Percentiles rank a stretch among this genome's conserved stretches.
These are phyloP conservation scores for Athelia sp. DNA, from an alignment of 1,284 basidiomycete genomes.

Conservation along the genomic window DNA sequence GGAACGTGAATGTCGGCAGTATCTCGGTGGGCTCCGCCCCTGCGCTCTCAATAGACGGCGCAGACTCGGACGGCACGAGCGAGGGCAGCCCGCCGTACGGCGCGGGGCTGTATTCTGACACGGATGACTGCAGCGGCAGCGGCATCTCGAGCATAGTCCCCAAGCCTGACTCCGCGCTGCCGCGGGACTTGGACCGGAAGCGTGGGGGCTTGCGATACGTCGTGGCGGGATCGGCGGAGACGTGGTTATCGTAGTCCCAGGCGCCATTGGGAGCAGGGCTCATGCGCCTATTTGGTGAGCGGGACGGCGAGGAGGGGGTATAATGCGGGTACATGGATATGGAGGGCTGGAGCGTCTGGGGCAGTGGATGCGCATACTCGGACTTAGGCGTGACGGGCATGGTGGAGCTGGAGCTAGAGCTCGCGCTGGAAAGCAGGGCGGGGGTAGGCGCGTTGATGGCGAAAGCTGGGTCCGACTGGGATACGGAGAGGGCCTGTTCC, in stretches of 20 bases:
- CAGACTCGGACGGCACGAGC: not conserved
- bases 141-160: too few relatives aligned
- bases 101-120: not conserved
- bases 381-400: slow-evolving; percentile 6
- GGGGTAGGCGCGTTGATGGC: slow-evolving; percentile 1
- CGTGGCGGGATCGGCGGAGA: slow-evolving; percentile 9
- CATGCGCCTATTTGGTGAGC: slow-evolving; percentile 3
- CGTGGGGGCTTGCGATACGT: slow-evolving; percentile 28
- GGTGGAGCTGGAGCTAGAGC: slow-evolving; percentile 10
- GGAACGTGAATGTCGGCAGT: slow-evolving; percentile 1
- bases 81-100: slow-evolving; percentile 16
- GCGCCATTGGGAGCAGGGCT: slow-evolving; percentile 10
- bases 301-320: slow-evolving; percentile 4
- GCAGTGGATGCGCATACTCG: not conserved
- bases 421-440: slow-evolving; percentile 13
- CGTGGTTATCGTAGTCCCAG: slow-evolving; percentile 29
- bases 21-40: not conserved
- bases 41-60: not conserved
- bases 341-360: not conserved
- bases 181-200: slow-evolving; percentile 27
- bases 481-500: not conserved
- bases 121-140: not conserved
- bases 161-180: not conserved
- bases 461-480: not conserved
- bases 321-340: slow-evolving; percentile 1